Base-by-base conservation (phyloP, 345 rosid species). In the Pugionium cornutum region DNA sequence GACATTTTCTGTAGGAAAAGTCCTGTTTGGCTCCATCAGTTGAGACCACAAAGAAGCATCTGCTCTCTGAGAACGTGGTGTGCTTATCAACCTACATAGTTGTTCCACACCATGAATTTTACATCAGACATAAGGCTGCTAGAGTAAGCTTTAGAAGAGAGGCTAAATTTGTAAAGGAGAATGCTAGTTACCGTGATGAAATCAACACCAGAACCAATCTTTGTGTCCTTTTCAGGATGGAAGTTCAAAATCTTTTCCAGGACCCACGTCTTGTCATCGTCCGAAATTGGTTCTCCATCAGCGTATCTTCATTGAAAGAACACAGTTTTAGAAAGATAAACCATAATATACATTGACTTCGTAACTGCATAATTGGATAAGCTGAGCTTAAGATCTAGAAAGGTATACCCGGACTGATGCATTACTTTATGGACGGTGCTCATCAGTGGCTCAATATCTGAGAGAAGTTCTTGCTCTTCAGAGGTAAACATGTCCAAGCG, bases 401-500 rank as follows among this genome's bases (percentile, higher is more conserved):
- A 51, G 41, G 52, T 34, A 66, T 69, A 88, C 96, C 89, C 90
- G 39, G 88, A 39, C 42, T 54, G 75, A 70, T 77, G 97, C 87
- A 84, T 76, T 46, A 88, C 82, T 62, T 75, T 84, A 66, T 89
- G 68, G 52, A 86, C 71, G 1, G 86, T 78, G 48, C 27, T 82
- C 92, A 94, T 85, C 32, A 85, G 45, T 34, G 95, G 86, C 28
- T 94, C 97, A 34, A 85, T 59, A 4, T 72, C 92, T 2, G 75
- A 67, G 26, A 94, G 84, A 53, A 90, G 83, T 32, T 82, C 87
- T 61, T 86, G 95, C 68, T 94, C 97, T 68, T 88, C 89, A 7
- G 96, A 79, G 40, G 91, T 87, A 70, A 94, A 94, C 65, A 83
- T 69, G 54, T 94, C 99, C 25, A 90, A 40, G 63, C 88, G 83